Base-by-base conservation (phyloP, 2,329 filamentous ascomycete species). In the Lachnellula hyalina region DNA sequence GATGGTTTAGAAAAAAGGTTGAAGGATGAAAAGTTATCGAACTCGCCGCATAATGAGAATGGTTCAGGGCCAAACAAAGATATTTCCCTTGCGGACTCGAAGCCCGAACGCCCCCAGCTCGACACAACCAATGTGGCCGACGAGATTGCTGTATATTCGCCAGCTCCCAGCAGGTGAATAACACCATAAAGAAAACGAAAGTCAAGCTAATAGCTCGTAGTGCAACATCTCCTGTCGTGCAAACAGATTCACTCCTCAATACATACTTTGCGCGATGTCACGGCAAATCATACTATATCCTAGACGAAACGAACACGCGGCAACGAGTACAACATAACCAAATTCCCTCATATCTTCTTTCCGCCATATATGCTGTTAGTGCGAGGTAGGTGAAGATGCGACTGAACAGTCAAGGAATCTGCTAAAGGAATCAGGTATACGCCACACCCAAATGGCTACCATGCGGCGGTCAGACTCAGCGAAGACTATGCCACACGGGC, bases 1-100 rank as follows among this genome's bases (percentile, higher is more conserved):
- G 90, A 95, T 69, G 90, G 90, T 1, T 75, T 95, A 49, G 90
- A 95, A 70, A 89, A 88, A 67, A 84, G 86, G 59, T 76, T 95
- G 40, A 89, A 90, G 68, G 83, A 87, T 60, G 83, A 85, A 65
- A 84, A 84, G 61, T 75, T 56, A 65, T 70, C 47, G 71, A 55
- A 73, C 41, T 62, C 63, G 45, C 61, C 65, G 9, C 62, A 55
- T 47, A 56, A 59, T 23, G 63, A 62, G 23, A 58, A 44, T 38
- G 61, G 49, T 17, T 56, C 58, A 25, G 56, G 48, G 3, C 54
- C 49, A 19, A 63, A 62, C 38, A 63, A 62, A 52, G 58, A 63
- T 51, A 61, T 54, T 56, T 44, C 52, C 25, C 58, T 54, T 36
- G 65, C 67, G 38, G 63, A 71, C 15, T 62, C 64, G 21, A 75